A percentile compares a stretch with the other conserved stretches of the same genome.
phyloP scores from a whole-genome alignment of 768 basidiomycete genomes.

The Boletales sp. region DNA sequence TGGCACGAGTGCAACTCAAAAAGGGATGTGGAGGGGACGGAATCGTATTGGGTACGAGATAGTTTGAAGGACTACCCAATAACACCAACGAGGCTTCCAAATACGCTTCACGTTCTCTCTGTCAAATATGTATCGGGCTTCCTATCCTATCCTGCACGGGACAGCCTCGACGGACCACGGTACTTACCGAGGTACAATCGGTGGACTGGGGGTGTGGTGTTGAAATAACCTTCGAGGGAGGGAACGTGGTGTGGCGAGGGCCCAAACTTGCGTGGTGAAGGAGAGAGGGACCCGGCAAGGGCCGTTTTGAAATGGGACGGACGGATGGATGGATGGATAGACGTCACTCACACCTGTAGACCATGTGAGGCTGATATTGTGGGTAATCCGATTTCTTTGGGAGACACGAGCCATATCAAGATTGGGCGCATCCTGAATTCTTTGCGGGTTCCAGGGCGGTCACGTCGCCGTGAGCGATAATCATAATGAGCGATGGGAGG shows the following conservation, averaged over 20 bases:
- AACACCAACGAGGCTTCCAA: constrained; percentile 8
- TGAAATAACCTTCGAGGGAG: constrained; percentile 28
- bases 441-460: constrained; percentile 3
- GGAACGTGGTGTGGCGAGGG: constrained; percentile 31
- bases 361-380: constrained; percentile 23
- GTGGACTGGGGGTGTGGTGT: not conserved
- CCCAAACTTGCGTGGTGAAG: constrained; percentile 5
- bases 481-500: not conserved
- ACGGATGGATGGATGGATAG: too few species aligned
- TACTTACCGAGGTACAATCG: constrained; percentile 15
- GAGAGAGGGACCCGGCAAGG: constrained; percentile 9
- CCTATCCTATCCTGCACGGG: constrained; percentile 5
- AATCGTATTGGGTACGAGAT: constrained; percentile 15
- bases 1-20: constrained; percentile 20
- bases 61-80: not conserved
- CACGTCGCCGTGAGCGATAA: not conserved
- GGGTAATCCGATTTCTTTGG: constrained; percentile 3
- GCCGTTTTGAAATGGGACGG: constrained; percentile 19
- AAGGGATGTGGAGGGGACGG: constrained; percentile 14
- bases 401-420: too few species aligned
- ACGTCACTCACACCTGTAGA: constrained; percentile 20
- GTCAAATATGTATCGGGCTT: constrained; percentile 3
- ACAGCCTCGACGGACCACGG: constrained; percentile 17
- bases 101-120: constrained; percentile 12
- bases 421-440: not conserved